Evolutionary conservation across 371 early-diverging fungal genomes (phyloP).

Genomic region (Apophysomyces trapeziformis): DNA sequence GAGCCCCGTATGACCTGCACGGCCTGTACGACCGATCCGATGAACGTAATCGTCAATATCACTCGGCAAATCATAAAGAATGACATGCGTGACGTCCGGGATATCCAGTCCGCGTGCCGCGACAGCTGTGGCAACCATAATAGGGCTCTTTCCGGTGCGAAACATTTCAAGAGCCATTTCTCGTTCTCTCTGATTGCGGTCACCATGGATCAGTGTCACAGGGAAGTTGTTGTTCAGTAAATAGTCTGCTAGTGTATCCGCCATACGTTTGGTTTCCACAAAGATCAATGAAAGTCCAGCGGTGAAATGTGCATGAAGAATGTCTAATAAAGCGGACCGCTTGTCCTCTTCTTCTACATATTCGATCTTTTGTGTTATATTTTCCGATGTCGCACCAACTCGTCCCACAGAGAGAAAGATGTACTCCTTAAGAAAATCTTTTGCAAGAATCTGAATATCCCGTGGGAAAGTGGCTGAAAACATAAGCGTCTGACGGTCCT

Average conservation of each 20-base stretch:
- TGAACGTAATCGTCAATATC: slow-evolving; percentile 94
- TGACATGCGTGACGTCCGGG: slow-evolving; percentile 82
- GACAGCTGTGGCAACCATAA: slow-evolving; percentile 98
- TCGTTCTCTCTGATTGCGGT: slow-evolving; percentile 91
- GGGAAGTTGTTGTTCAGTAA: slow-evolving; percentile 68
- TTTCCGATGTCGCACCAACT: slow-evolving; percentile 93
- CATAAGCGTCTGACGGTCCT: slow-evolving; percentile 90
- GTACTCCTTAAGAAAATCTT: slow-evolving; percentile 92
- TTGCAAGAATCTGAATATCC: slow-evolving; percentile 92
- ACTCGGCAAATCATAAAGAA: slow-evolving; percentile 90
- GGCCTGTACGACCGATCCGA: slow-evolving; percentile 89
- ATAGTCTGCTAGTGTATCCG: slow-evolving; percentile 85
- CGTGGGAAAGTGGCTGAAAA: slow-evolving; percentile 96
- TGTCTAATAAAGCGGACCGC: slow-evolving; percentile 82
- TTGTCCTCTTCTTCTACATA: slow-evolving; percentile 77
- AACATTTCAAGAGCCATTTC: slow-evolving; percentile 88
- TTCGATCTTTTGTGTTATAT: slow-evolving; percentile 87
- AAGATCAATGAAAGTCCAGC: slow-evolving; percentile 90
- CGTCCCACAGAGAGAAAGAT: slow-evolving; percentile 91
- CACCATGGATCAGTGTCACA: slow-evolving; percentile 94
- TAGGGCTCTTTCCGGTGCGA: slow-evolving; percentile 80
- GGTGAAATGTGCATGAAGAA: slow-evolving; percentile 71
- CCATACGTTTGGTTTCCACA: slow-evolving; percentile 96
- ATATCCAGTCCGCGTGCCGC: slow-evolving; percentile 98
- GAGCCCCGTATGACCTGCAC: slow-evolving; percentile 91